Base-by-base conservation (phyloP, 2,329 filamentous ascomycete species). In the Diplodia mutila region DNA sequence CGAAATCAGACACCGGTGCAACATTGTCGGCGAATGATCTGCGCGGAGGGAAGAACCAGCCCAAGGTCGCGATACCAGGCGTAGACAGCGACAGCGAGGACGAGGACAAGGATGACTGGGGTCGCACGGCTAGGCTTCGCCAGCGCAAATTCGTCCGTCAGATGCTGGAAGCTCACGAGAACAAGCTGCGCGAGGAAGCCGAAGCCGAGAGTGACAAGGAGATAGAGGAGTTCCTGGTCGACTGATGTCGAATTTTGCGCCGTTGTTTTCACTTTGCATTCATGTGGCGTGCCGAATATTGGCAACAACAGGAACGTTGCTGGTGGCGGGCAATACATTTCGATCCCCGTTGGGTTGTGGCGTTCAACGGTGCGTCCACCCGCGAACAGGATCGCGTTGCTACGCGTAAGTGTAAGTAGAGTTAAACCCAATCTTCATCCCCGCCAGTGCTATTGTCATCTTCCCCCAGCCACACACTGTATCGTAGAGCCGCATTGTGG, bases 141-240 rank as follows among this genome's bases (percentile, higher is more conserved):
- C 90, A 92, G 81, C 85, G 89, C 74, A 85, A 86, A 71, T 84
- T 90, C 77, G 81, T 91, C 69, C 88, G 88, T 82, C 85, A 88
- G 74, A 76, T 90, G 73, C 78, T 91, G 69, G 88, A 89, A 73
- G 85, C 84, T 57, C 83, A 88, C 71, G 89, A 91, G 79, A 67
- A 73, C 72, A 71, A 73, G 70, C 82, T 86, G 80, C 78, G 80
- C 73, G 78, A 86, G 72, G 81, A 85, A 71, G 84, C 87, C 73
- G 88, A 89, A 72, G 87, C 89, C 68, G 85, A 91, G 71, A 87
- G 90, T 69, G 90, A 92, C 77, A 90, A 91, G 80, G 90, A 93
- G 76, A 90, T 94, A 72, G 86, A 88, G 75, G 89, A 93, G 78
- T 87, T 90, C 73, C 78, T 93, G 76, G 84, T 86, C 72, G 64